phyloP scores from a whole-genome alignment of 108 stramenopile species.

The Skeletonema costatum region DNA sequence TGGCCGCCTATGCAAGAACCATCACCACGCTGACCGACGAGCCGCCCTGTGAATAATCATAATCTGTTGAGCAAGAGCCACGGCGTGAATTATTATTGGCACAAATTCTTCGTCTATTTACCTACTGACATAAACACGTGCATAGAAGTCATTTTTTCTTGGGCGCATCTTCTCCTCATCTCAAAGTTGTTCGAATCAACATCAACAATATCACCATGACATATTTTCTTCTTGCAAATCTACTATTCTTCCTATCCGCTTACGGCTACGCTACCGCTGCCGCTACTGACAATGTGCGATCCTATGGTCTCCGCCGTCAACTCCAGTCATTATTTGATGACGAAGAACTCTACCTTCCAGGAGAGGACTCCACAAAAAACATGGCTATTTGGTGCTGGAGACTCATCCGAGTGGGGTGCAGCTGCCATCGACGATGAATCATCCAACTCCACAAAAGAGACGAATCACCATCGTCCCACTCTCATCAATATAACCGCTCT shows the following conservation, averaged over 20 bases:
- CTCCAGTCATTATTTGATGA: background rate
- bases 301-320: background rate
- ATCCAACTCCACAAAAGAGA: background rate
- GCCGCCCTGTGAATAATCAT: background rate
- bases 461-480: conserved; percentile 4
- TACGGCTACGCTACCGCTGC: background rate
- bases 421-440: background rate
- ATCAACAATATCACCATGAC: background rate
- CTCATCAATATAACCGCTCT: background rate
- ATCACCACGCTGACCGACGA: too few species aligned
- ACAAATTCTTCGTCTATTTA: background rate
- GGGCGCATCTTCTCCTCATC: background rate
- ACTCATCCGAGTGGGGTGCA: conserved; percentile 21
- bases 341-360: conserved; percentile 34
- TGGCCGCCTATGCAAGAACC: too few species aligned
- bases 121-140: background rate
- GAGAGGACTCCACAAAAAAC: background rate
- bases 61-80: too few species aligned
- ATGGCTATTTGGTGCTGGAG: conserved; percentile 18
- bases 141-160: too few species aligned
- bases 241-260: background rate
- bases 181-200: background rate
- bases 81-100: too few species aligned
- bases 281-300: background rate
- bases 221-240: background rate